Evolutionary conservation across 148 eudicot species (phyloP), one percentile per base, ranked within the genome.

Genomic region (Polygonum maritimum): DNA sequence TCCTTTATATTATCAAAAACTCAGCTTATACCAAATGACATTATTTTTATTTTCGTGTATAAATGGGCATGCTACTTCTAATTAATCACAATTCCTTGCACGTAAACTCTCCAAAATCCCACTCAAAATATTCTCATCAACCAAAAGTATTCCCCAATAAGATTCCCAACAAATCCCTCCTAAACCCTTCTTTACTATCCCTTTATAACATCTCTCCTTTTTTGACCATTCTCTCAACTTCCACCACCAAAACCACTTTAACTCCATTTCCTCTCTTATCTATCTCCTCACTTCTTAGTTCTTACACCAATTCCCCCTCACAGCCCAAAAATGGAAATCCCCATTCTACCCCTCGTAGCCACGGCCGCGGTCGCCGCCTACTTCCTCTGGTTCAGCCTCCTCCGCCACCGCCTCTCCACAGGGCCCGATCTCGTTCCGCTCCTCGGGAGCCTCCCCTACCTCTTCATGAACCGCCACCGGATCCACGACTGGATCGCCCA

Each of bases 401-500:
- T 93, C 0, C 79, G 86, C 6, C 73, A 80, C 1, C 84, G 81
- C 4, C 81, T 91, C 1, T 78, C 75, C 31, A 44, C 74, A 0
- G 96, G 96, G 9, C 98, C 98, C 1, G 85, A 78, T 55, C 83
- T 87, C 11, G 88, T 84, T 87, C 98, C 98, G 1, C 2, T 93
- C 0, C 81, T 93, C 38, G 98, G 98, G 3, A 87, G 91, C 73
- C 84, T 93, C 16, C 98, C 98, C 0, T 51, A 75, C 55, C 78
- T 88, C 35, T 82, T 87, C 83, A 72, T 82, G 76, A 93, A 93
- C 79, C 84, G 94, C 47, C 76, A 84, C 8, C 83, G 91, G 0
- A 41, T 89, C 84, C 98, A 93, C 31, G 98, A 93, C 36, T 93
- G 98, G 98, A 83, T 93, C 0, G 84, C 92, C 3, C 79, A 74